Evolutionary conservation across 2,329 filamentous ascomycete genomes (phyloP).

Genomic region (Xylaria hypoxylon): DNA sequence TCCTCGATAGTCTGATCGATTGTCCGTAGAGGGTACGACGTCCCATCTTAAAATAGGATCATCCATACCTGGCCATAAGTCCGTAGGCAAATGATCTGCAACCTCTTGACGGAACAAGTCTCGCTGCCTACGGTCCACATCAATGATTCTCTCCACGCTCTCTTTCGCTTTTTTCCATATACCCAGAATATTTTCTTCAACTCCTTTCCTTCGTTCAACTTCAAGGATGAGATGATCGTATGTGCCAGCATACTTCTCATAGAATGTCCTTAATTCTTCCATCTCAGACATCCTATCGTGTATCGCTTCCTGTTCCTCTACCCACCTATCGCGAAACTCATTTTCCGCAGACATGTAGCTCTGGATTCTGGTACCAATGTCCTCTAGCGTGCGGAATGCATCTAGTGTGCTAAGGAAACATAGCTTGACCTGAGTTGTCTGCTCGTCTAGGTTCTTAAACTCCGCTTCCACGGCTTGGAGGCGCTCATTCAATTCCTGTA

Average conservation of each 20-base stretch:
- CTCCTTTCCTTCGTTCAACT: constrained; percentile 77
- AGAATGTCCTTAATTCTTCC: constrained; percentile 81
- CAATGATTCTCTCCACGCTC: constrained; percentile 79
- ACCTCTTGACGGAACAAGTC: constrained; percentile 84
- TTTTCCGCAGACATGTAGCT: constrained; percentile 73
- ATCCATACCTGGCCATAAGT: constrained; percentile 85
- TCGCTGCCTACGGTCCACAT: constrained; percentile 77
- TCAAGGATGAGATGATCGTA: constrained; percentile 90
- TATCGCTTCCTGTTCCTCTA: constrained; percentile 78
- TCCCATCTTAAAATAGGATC: constrained; percentile 67
- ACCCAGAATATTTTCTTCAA: constrained; percentile 78
- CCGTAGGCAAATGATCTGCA: constrained; percentile 86
- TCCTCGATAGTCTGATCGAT: constrained; percentile 42
- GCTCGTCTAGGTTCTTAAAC: constrained; percentile 71
- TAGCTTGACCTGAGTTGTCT: constrained; percentile 68
- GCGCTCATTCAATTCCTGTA: constrained; percentile 78
- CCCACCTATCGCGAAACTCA: constrained; percentile 76
- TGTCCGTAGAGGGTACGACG: constrained; percentile 56
- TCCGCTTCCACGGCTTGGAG: constrained; percentile 81
- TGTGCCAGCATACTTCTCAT: constrained; percentile 84
- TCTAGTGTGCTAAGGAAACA: constrained; percentile 69
- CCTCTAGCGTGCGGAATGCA: constrained; percentile 74
- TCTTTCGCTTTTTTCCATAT: constrained; percentile 83
- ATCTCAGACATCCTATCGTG: constrained; percentile 78
- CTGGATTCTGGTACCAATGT: constrained; percentile 73